Evolutionary conservation across 208 protist genomes (phyloP), one percentile per base, ranked within the genome.

Genomic region (Angomonas deanei): DNA sequence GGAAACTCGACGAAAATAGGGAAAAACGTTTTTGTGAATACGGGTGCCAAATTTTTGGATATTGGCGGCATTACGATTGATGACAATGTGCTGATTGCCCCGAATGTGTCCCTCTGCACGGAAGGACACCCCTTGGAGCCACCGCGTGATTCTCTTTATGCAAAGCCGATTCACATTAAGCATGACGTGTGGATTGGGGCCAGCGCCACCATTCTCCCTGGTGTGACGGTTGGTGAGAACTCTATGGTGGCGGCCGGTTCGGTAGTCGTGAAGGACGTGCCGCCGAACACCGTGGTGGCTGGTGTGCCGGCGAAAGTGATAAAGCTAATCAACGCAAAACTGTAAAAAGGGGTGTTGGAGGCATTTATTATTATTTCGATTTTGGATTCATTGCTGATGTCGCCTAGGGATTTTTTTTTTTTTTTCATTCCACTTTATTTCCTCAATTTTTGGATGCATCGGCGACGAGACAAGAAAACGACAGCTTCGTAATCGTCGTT

Each of bases 231-330:
- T 11, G 89, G 91, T 4, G 61, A 83, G 39, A 83, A 82, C 33
- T 24, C 67, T 0, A 64, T 81, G 2, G 80, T 97, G 39, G 94
- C 75, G 5, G 80, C 87, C 11, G 92, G 89, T 0, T 62, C 68
- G 33, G 89, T 97, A 0, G 94, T 97, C 10, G 83, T 75, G 15
- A 86, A 82, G 34, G 68, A 86, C 52, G 69, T 97, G n/a, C 88
- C 88, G 28, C 30, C 64, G 11, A 84, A 86, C 64, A 66, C 75
- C 3, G 49, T 97, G 15, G 90, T 83, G 10, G 88, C 62, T 23
- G 92, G 92, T 28, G 90, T 86, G 48, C 94, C 91, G 5, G 77
- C 73, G 11, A 73, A 69, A 27, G 64, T 94, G 17, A 30, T 80
- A 26, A 71, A 68, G 56, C 33, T 26, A 28, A 28, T 71, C 15